Percentiles rank a stretch among this genome's conserved stretches.
phyloP scores from a whole-genome alignment of 169 alveolate species.

The Cryptosporidium canis region DNA sequence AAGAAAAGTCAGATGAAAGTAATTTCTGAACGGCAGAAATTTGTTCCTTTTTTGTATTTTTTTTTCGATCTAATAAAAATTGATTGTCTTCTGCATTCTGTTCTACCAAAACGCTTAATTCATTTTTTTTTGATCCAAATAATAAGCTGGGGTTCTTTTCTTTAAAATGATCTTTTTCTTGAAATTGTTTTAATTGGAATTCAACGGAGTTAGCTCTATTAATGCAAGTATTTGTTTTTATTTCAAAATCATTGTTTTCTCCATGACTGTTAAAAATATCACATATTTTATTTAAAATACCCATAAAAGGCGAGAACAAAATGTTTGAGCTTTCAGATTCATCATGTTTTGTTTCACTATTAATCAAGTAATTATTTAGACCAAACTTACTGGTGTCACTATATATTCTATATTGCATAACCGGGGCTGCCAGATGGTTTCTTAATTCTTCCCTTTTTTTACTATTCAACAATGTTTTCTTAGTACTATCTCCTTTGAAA shows the following conservation, averaged over 20 bases:
- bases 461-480: neutral
- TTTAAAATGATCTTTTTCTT: neutral
- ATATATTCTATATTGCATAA: slow-evolving; percentile 11
- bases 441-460: slow-evolving; percentile 2
- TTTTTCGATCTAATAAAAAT: too few species aligned
- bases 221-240: neutral
- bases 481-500: neutral
- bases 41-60: neutral
- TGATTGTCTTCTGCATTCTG: too few species aligned
- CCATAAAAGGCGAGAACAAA: neutral
- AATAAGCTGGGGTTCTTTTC: neutral
- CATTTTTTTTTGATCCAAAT: neutral
- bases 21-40: slow-evolving; percentile 27
- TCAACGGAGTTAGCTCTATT: neutral
- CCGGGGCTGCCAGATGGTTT: slow-evolving; percentile 7
- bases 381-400: neutral
- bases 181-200: slow-evolving; percentile 10
- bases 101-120: too few species aligned
- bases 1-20: slow-evolving; percentile 54
- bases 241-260: neutral
- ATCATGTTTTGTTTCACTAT: neutral
- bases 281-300: neutral
- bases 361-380: neutral
- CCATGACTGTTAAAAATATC: neutral
- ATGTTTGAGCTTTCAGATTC: neutral